Evolutionary conservation across 768 basidiomycete species (phyloP), one percentile per base, ranked within the genome.

Genomic region (Lepiota venenata): DNA sequence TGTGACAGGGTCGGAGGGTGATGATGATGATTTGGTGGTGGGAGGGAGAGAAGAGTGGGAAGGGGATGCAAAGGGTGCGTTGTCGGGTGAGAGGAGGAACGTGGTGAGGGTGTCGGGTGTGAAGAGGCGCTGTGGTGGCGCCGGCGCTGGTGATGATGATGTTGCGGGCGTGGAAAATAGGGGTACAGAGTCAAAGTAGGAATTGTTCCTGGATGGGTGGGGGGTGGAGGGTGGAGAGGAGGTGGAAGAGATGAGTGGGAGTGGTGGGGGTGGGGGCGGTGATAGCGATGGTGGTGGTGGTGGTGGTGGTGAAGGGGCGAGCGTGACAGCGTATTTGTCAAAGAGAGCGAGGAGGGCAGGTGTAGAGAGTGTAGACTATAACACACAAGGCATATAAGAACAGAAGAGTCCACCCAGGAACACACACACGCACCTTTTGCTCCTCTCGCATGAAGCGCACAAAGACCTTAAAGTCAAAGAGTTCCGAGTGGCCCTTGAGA

Each of bases 41-140:
- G 67, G 63, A 67, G 59, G 43, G n/a, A 44, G 35, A 12, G 51
- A 52, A 3, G 51, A 35, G 37, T 52, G 51, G 8, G 43, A 45
- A 5, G 51, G 51, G 15, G 51, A 39, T 2, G 51, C 51, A 18
- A 78, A 77, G 0, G 72, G 73, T 2, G 84, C 75, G 63, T 97
- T 97, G 60, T 93, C 88, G 0, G 81, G 69, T 2, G 94, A 94
- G 14, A 88, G 70, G 0, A 98, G 79, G 72, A 93, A 97, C 0
- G 88, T 73, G 0, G 82, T 82, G 64, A 98, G 90, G 0, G 75
- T 80, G 27, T 88, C 85, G 8, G 82, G 61, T 0, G 82, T 75
- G 70, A 86, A 38, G 16, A 44, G 25, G 14, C 51, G 42, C 44
- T 45, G 32, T 4, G 18, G 36, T 21, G 9, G 36, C 11, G 20